phyloP scores from a whole-genome alignment of 495 filamentous ascomycete genomes.

The Aspergillus avenaceus region DNA sequence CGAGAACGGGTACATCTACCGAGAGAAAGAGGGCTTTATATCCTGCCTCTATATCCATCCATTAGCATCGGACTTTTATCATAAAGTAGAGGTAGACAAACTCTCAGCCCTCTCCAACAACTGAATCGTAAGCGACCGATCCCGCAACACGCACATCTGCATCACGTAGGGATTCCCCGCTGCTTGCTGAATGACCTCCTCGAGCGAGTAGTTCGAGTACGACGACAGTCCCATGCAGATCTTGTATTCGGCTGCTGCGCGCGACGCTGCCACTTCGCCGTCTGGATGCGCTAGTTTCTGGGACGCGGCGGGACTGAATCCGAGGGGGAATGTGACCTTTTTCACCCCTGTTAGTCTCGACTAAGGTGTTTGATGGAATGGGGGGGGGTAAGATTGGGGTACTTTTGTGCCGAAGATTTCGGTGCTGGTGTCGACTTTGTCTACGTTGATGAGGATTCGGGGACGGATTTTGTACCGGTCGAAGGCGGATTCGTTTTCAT shows the following conservation, averaged over 20 bases:
- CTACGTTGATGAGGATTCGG: conserved; percentile 52
- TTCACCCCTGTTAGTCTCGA: conserved; percentile 8
- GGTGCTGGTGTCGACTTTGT: conserved; percentile 43
- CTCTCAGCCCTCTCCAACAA: conserved; percentile 84
- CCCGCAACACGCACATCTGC: conserved; percentile 94
- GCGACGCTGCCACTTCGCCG: conserved; percentile 76
- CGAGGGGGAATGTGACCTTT: conserved; percentile 73
- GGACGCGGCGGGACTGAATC: conserved; percentile 81
- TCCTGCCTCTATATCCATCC: conserved; percentile 55
- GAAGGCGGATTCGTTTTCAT: conserved; percentile 49
- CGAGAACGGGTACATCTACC: conserved; percentile 86
- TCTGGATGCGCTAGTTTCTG: conserved; percentile 83
- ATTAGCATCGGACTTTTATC: too few relatives aligned
- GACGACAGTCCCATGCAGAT: conserved; percentile 54
- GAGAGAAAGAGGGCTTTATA: conserved; percentile 94
- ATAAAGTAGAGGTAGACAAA: too few relatives aligned
- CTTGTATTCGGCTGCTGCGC: conserved; percentile 73
- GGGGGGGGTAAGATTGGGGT: too few relatives aligned
- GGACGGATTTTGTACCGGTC: conserved; percentile 52
- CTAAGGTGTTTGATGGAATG: background rate
- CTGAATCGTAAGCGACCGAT: conserved; percentile 77
- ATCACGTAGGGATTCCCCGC: conserved; percentile 42
- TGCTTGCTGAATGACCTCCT: conserved; percentile 45
- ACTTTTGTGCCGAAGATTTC: conserved; percentile 40
- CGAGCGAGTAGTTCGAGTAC: conserved; percentile 47